Base-by-base conservation (phyloP, 2,329 filamentous ascomycete genomes). In the Apiospora malaysiana region DNA sequence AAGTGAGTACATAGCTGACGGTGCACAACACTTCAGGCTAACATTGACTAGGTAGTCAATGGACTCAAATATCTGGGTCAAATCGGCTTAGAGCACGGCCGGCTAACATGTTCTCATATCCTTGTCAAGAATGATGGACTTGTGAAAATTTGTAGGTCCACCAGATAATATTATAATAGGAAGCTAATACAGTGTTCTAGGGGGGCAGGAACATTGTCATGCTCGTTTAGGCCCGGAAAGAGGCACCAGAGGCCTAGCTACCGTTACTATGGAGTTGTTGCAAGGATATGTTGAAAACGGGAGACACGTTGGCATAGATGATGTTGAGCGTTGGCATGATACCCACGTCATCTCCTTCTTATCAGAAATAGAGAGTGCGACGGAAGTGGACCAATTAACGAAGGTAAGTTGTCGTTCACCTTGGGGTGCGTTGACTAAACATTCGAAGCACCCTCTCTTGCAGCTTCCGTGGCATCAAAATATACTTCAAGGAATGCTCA, bases 31-130 rank as follows among this genome's bases (percentile, higher is more conserved):
- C 2, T 21, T 37, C 8, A 59, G 51, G 51, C 51, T 59, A 12
- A 37, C 32, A 5, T 2, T 27, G 32, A 21, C 51, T 27, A 59
- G 51, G 32, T 59, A 27, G 10, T 59, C 18, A 27, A 59, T 37
- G 23, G 51, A 32, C 51, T 59, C 32, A 18, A 27, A 59, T 59
- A 37, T 16, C 23, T 37, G 51, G 51, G 23, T 7, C 32, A 32
- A 59, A 59, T 37, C 7, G 51, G 51, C 23, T 27, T 59, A 59
- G 51, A 59, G 9, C 51, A 59, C 12, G 51, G 51, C 51, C 51
- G 5, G 23, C 51, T 59, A 32, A 59, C 51, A 27, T 59, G 51
- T 32, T 59, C 51, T 37, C 23, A 59, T 59, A 59, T 59, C 51
- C 51, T 59, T 27, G 51, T 59, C 51, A 14, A 32, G 6, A 27